A percentile compares a stretch with the other conserved stretches of the same genome.
These are phyloP conservation scores for Calonectria pseudoturangicola DNA, from an alignment of 2,329 filamentous ascomycete species.

Conservation along the genomic window DNA sequence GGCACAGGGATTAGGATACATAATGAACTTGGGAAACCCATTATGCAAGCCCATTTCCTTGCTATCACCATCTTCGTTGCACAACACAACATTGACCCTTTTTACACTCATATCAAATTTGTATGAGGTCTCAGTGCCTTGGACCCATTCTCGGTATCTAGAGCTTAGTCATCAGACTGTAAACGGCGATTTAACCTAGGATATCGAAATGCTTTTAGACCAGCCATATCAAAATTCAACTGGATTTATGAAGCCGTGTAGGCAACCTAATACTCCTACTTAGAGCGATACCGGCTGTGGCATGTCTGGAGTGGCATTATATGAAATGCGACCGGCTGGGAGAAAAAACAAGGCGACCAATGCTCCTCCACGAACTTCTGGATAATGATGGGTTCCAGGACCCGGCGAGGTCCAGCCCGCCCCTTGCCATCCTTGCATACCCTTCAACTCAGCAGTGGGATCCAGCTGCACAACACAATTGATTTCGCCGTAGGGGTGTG, in stretches of 20 bases:
- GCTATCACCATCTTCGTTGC: too few species aligned
- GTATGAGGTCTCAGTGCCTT: too few species aligned
- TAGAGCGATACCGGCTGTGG: neutral
- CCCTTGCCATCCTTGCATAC: conserved; percentile 14
- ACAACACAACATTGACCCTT: too few species aligned
- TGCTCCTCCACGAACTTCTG: neutral
- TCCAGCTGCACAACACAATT: conserved; percentile 14
- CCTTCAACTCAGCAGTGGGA: neutral
- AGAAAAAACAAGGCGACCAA: conserved; percentile 4
- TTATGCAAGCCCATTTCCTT: too few species aligned
- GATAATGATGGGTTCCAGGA: conserved; percentile 9
- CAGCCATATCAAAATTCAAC: neutral
- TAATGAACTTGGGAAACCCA: too few species aligned
- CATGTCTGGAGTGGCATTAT: conserved; percentile 16
- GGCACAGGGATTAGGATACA: too few species aligned
- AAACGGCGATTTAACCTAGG: too few species aligned
- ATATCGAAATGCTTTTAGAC: too few species aligned
- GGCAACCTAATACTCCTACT: neutral
- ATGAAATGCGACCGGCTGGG: conserved; percentile 3
- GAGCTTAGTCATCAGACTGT: too few species aligned
- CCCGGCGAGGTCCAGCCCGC: neutral
- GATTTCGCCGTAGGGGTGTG: conserved; percentile 9
- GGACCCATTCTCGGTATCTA: too few species aligned
- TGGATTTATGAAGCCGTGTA: neutral
- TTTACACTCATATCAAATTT: too few species aligned